phyloP scores from a whole-genome alignment of 169 alveolate genomes.

The Amoebophrya sp. region DNA sequence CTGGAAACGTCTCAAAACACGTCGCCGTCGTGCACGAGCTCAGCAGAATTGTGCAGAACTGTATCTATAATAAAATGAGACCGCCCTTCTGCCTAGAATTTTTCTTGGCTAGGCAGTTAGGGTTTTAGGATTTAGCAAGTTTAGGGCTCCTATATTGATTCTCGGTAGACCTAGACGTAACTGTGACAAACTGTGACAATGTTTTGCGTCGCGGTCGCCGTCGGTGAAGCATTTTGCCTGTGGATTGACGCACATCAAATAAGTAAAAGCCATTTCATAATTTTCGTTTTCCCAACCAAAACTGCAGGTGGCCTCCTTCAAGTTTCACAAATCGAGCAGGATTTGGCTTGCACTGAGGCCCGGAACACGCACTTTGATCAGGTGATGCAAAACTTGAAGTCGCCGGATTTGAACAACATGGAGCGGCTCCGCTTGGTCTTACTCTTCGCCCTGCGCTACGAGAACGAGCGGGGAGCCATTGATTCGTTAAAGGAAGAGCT shows the following conservation, averaged over 20 bases:
- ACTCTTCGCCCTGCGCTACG: conserved; percentile 50
- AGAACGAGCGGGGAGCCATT: conserved; percentile 23
- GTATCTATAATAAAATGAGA: not conserved
- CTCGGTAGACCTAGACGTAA: too few species aligned
- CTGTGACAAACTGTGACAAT: too few species aligned
- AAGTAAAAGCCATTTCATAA: too few species aligned
- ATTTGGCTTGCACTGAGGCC: conserved; percentile 38
- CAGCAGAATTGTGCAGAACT: conserved; percentile 64
- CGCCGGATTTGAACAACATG: conserved; percentile 25
- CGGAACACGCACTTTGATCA: conserved; percentile 32
- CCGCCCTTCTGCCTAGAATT: not conserved
- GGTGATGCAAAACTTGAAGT: not conserved
- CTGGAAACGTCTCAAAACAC: conserved; percentile 78
- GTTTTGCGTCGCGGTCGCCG: too few species aligned
- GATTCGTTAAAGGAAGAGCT: not conserved
- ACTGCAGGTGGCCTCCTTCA: conserved; percentile 55
- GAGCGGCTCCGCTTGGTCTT: conserved; percentile 46
- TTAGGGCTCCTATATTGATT: too few species aligned
- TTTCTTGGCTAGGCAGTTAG: too few species aligned
- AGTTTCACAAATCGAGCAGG: conserved; percentile 69
- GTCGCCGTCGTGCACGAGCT: conserved; percentile 74
- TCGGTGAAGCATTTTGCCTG: too few species aligned
- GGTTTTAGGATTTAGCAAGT: too few species aligned
- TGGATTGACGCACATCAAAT: too few species aligned
- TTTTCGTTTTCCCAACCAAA: too few species aligned